phyloP scores from a whole-genome alignment of 768 basidiomycete genomes.

The Clavulina sp. region DNA sequence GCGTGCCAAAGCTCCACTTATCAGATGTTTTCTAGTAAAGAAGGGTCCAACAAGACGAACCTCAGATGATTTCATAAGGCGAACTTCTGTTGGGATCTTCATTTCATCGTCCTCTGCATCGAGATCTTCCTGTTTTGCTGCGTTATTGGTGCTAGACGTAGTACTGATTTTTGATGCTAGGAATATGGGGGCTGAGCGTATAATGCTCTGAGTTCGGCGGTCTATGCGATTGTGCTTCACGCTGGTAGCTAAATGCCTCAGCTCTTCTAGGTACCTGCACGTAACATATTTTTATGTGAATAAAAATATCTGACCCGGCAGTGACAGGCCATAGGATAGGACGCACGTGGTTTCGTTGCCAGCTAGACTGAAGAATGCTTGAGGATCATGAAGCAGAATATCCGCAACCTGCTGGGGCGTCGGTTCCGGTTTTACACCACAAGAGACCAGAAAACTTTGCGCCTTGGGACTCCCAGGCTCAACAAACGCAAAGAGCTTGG shows the following conservation, averaged over 20 bases:
- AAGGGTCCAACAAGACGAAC: no score
- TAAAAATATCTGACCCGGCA: not conserved
- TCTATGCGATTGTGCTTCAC: constrained; percentile 30
- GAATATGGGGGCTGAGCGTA: constrained; percentile 57
- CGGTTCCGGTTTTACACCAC: constrained; percentile 78
- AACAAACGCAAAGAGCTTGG: constrained; percentile 72
- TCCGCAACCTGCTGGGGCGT: constrained; percentile 66
- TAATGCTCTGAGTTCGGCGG: constrained; percentile 32
- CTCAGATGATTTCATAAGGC: constrained; percentile 44
- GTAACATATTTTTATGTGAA: not conserved
- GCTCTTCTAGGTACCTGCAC: constrained; percentile 56
- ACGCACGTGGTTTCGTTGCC: constrained; percentile 41
- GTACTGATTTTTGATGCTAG: constrained; percentile 50
- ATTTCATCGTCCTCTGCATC: constrained; percentile 34
- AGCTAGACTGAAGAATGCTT: constrained; percentile 50
- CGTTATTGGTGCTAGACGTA: constrained; percentile 14
- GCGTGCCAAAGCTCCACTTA: no score
- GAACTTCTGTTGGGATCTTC: constrained; percentile 47
- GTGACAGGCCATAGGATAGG: constrained; percentile 4
- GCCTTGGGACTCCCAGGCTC: constrained; percentile 72
- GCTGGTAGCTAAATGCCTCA: constrained; percentile 78
- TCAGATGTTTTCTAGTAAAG: no score
- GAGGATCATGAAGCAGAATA: constrained; percentile 50
- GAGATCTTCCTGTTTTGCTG: constrained; percentile 1
- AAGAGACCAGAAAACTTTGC: constrained; percentile 69